Conservation (phyloP, 768 basidiomycete genomes). For the Leucogyrophana mollusca region DNA sequence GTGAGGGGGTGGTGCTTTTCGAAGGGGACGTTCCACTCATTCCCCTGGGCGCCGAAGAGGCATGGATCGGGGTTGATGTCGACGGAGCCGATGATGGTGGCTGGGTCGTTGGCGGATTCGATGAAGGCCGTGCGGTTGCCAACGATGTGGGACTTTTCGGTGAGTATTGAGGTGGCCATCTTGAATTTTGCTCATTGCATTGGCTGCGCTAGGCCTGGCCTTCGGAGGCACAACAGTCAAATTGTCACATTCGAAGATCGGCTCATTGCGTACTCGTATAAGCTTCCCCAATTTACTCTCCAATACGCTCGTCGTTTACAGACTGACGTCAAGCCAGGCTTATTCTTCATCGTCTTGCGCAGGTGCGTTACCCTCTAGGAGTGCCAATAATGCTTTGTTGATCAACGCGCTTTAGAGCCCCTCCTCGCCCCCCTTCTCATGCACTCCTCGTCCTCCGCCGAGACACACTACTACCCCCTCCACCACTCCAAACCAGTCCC, state of each 20-base stretch:
- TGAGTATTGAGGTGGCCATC: slow-evolving; percentile 26
- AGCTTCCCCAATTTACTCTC: slow-evolving; percentile 56
- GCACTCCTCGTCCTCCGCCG: slow-evolving; percentile 56
- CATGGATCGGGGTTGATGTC: slow-evolving; percentile 55
- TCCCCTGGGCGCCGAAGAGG: slow-evolving; percentile 12
- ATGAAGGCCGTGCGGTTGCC: slow-evolving; percentile 28
- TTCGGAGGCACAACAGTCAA: slow-evolving; percentile 34
- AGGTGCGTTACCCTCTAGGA: slow-evolving; percentile 20
- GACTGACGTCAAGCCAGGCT: slow-evolving; percentile 36
- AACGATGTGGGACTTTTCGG: slow-evolving; percentile 39
- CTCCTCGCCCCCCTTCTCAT: slow-evolving; percentile 65
- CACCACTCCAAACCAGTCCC: slow-evolving; percentile 19
- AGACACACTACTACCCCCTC: slow-evolving; percentile 70
- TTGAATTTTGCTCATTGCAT: slow-evolving; percentile 10
- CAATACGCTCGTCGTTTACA: slow-evolving; percentile 66
- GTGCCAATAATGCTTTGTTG: slow-evolving; percentile 8
- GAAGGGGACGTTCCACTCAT: slow-evolving; percentile 43
- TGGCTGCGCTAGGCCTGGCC: slow-evolving; percentile 36
- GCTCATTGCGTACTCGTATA: slow-evolving; percentile 42
- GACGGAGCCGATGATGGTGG: slow-evolving; percentile 51
- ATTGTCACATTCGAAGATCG: slow-evolving; percentile 22
- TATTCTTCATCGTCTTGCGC: slow-evolving; percentile 21
- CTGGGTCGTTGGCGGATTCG: slow-evolving; percentile 62
- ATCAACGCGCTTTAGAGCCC: slow-evolving; percentile 36
- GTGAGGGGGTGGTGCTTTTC: slow-evolving; percentile 68